Conservation (phyloP, 2,329 filamentous ascomycete species). For the Fusarium bactridioides region DNA sequence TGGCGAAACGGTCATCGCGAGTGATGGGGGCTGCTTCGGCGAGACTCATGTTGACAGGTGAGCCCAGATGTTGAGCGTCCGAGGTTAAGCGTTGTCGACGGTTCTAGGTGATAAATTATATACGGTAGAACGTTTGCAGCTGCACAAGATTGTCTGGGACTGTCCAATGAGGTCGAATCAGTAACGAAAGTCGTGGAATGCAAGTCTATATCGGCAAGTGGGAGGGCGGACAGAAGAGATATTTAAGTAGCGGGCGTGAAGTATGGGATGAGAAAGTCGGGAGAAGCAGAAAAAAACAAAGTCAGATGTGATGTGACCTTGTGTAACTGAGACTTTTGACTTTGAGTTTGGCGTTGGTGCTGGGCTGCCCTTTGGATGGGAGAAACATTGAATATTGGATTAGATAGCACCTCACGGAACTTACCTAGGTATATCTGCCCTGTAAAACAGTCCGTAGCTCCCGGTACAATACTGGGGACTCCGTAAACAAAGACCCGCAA, state of each 20-base stretch:
- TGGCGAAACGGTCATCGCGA: conserved; percentile 27
- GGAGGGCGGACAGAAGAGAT: conserved; percentile 1
- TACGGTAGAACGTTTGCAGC: neutral
- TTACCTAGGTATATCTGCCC: conserved; percentile 19
- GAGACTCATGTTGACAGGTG: conserved; percentile 42
- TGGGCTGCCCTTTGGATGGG: conserved; percentile 23
- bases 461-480: conserved; percentile 33
- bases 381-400: conserved; percentile 41
- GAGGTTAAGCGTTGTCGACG: neutral
- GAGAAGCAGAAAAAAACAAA: conserved; percentile 2
- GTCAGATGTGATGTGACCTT: conserved; percentile 27
- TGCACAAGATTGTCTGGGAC: conserved; percentile 10
- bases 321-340: conserved; percentile 27
- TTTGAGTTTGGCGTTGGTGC: neutral
- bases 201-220: conserved; percentile 20
- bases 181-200: conserved; percentile 27
- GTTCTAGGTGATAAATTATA: neutral
- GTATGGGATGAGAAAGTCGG: neutral
- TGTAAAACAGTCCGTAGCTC: conserved; percentile 39
- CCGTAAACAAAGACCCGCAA: conserved; percentile 38
- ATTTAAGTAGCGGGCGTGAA: neutral
- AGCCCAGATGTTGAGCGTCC: neutral
- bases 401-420: conserved; percentile 22
- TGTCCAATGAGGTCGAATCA: conserved; percentile 21
- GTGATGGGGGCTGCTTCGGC: conserved; percentile 39